Base-by-base conservation (phyloP, 345 rosid species). In the Acer saccharum region DNA sequence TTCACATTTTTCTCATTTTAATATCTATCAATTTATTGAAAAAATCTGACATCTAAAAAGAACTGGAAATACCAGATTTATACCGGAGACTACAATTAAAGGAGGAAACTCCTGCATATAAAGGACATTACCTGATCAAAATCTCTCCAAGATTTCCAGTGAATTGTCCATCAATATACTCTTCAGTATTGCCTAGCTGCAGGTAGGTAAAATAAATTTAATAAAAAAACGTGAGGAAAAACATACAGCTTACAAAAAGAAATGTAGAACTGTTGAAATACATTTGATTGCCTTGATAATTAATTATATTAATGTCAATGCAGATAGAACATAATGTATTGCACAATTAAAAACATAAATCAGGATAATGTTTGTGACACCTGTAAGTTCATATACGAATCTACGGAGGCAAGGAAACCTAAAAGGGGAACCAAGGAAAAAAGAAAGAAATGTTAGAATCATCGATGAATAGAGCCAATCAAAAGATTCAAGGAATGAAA, bases 351-450 rank as follows among this genome's bases (percentile, higher is more conserved):
- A 8, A 44, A 44, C 48, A 44, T 44, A 44, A 44, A 7, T 44
- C 48, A 44, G 48, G 48, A 44, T 0, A 44, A 41, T 41, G 9
- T 52, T 52, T 57, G 21, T 29, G 32, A 57, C 4, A 91, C 98
- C 97, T 95, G 98, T 81, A 95, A 81, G 89, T 95, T 95, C 98
- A 95, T 95, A 91, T 93, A 95, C 20, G 98, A 90, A 87, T 95
- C 98, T 76, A 93, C 95, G 0, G 98, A 95, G 66, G 95, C 98
- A 64, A 95, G 97, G 80, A 91, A 93, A 72, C 97, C 98, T 95
- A 44, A 44, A 44, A 8, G 10, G 9, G 48, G 48, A 44, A 41
- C 44, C 44, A 41, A 41, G 44, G 4, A 20, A 58, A 7, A 58
- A 52, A 62, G 3, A 29, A 29, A 29, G 3, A 29, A 29, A 29